These are phyloP conservation scores for Macrophomina phaseolina DNA, from an alignment of 2,329 filamentous ascomycete species.

Conservation along the genomic window DNA sequence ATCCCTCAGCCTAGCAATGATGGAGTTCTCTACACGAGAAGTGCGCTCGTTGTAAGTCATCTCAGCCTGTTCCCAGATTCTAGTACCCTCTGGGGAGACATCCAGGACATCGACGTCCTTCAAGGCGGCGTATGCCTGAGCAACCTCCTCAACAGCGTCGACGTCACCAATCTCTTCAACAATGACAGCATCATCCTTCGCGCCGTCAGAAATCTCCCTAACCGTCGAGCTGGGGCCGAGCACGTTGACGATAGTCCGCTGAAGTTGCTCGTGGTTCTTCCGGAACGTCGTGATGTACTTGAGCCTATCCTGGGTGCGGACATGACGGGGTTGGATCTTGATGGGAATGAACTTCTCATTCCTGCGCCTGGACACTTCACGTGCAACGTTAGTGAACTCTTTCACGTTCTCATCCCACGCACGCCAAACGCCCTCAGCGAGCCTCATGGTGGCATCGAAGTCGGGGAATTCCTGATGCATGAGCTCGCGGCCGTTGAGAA, in stretches of 20 bases:
- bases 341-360: constrained; percentile 99
- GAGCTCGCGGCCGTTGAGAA: constrained; percentile 84
- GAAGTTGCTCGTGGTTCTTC: constrained; percentile 96
- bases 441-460: constrained; percentile 83
- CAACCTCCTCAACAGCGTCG: constrained; percentile 94
- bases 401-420: constrained; percentile 97
- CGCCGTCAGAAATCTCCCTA: constrained; percentile 42
- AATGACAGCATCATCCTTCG: constrained; percentile 61
- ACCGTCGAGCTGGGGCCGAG: constrained; percentile 66
- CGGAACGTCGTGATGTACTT: constrained; percentile 95
- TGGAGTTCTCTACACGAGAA: constrained; percentile 96
- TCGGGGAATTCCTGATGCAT: constrained; percentile 93
- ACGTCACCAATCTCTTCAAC: constrained; percentile 96
- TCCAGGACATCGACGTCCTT: constrained; percentile 96
- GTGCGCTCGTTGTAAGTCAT: constrained; percentile 97
- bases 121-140: constrained; percentile 89
- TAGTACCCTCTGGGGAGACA: constrained; percentile 86
- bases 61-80: constrained; percentile 91
- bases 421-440: constrained; percentile 83
- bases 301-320: constrained; percentile 85
- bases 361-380: constrained; percentile 88
- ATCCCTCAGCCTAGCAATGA: constrained; percentile 92
- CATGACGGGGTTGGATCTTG: constrained; percentile 88
- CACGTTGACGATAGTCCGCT: constrained; percentile 96
- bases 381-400: constrained; percentile 96